Base-by-base conservation (phyloP, 2,329 filamentous ascomycete genomes). In the Microsporum ferrugineum region DNA sequence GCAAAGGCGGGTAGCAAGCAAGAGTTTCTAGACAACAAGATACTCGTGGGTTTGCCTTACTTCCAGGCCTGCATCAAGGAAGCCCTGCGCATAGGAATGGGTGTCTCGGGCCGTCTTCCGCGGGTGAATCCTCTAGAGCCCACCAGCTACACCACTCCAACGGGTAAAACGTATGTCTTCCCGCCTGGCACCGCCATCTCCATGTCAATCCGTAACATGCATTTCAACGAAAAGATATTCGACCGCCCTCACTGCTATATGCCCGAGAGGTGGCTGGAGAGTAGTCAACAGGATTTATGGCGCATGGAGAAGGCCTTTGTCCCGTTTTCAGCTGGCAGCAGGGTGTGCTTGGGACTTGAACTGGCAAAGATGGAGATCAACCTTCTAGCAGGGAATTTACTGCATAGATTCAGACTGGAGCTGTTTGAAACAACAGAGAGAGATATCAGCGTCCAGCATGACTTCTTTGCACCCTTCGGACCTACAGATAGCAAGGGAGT, bases 401-500 rank as follows among this genome's bases (percentile, higher is more conserved):
- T 70, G 43, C 61, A 64, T 34, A 53, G 61, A n/a, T 67, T 66
- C 51, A 38, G 61, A 1, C 64, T 69, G 51, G 65, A 69, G 55
- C 59, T 69, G n/a, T 67, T 63, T 61, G 63, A 69, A 53, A 70
- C 68, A 5, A 63, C 62, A 31, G 38, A 57, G 31, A 59, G 58
- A 2, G 68, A 69, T 60, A 63, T 68, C 2, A 59, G 60, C 17
- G 56, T 66, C 23, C 65, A 64, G 23, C 66, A 67, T 62, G 68
- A 68, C 41, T 69, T 65, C 55, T 62, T 66, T n/a, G 56, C 67
- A 7, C 67, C 68, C 31, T 63, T 57, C 27, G 61, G 66, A 10
- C 66, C 60, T 45, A 53, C 63, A 57, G 66, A 67, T 43, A 64
- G 61, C 6, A 67, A 68, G 45, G 68, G 68, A 10, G 64, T 70